A percentile compares a stretch with the other conserved stretches of the same genome.
Conservation (phyloP, 2,329 filamentous ascomycete species). For the Geosmithia flava region DNA sequence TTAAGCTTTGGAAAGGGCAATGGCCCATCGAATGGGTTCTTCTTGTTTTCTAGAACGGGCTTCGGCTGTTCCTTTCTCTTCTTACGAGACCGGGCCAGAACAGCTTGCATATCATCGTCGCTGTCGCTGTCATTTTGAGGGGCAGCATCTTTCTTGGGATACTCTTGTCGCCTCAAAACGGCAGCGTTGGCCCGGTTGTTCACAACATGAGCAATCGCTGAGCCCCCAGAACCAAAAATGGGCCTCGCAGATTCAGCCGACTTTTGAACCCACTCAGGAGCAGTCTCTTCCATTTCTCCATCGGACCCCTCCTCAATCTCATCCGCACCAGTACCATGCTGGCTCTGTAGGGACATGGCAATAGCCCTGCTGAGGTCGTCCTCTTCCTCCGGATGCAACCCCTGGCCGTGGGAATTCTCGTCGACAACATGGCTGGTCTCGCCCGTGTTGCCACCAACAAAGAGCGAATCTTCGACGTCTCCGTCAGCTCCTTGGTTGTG, state of each 20-base stretch:
- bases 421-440: constrained; percentile 7
- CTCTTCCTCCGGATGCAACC: constrained; percentile 24
- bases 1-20: constrained; percentile 84
- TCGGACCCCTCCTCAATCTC: constrained; percentile 26
- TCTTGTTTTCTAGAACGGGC: constrained; percentile 34
- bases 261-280: constrained; percentile 43
- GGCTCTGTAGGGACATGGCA: constrained; percentile 66
- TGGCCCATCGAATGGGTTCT: constrained; percentile 61
- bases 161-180: constrained; percentile 28
- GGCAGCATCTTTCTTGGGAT: constrained; percentile 3
- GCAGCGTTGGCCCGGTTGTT: constrained; percentile 59
- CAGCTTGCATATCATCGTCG: constrained; percentile 69
- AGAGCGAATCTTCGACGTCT: constrained; percentile 36
- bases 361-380: constrained; percentile 71
- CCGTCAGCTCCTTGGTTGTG: constrained; percentile 10
- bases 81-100: constrained; percentile 59
- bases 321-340: constrained; percentile 30
- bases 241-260: constrained; percentile 37
- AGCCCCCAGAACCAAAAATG: constrained; percentile 36
- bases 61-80: constrained; percentile 32
- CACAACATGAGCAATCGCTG: constrained; percentile 60
- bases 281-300: constrained; percentile 25
- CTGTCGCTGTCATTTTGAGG: constrained; percentile 46
- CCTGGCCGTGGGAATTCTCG: constrained; percentile 21
- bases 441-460: constrained; percentile 21